A percentile compares a stretch with the other conserved stretches of the same genome.
Evolutionary conservation across 1,284 basidiomycete genomes (phyloP).

Genomic region (Tilletia caries): DNA sequence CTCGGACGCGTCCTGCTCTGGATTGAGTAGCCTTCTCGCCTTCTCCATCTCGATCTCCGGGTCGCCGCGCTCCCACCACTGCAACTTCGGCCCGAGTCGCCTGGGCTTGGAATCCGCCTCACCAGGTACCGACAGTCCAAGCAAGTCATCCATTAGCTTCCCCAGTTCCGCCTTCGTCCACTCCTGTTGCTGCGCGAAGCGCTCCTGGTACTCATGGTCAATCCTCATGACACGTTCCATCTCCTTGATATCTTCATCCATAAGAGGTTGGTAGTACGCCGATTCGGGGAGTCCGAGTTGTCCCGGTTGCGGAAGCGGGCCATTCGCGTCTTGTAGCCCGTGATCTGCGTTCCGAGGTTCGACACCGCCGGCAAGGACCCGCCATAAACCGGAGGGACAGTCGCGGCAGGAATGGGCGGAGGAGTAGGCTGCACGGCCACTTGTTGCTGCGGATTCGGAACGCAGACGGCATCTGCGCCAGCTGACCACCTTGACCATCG

Average conservation of each 20-base stretch:
- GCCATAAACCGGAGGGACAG: conserved; percentile 51
- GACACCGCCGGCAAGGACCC: conserved; percentile 47
- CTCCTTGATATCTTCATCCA: conserved; percentile 57
- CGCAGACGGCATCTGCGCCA: too few species aligned
- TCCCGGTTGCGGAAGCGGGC: conserved; percentile 64
- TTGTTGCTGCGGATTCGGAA: conserved; percentile 27
- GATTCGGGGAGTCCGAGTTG: conserved; percentile 52
- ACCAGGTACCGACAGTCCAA: conserved; percentile 29
- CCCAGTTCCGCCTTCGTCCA: conserved; percentile 35
- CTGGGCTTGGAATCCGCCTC: conserved; percentile 26
- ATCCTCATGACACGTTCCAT: conserved; percentile 61
- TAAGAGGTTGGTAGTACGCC: conserved; percentile 62
- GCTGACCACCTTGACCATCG: too few species aligned
- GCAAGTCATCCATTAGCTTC: conserved; percentile 29
- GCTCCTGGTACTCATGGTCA: conserved; percentile 59
- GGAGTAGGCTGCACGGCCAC: conserved; percentile 21
- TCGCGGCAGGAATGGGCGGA: conserved; percentile 32
- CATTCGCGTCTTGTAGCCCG: conserved; percentile 66
- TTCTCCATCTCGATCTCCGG: conserved; percentile 23
- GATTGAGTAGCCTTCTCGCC: conserved; percentile 1
- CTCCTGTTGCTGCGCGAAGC: conserved; percentile 44
- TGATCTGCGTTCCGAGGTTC: conserved; percentile 57
- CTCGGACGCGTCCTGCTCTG: neutral
- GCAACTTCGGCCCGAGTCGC: conserved; percentile 17
- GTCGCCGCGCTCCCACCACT: conserved; percentile 48